Percentiles rank a stretch among this genome's conserved stretches.
These are phyloP conservation scores for Loxodes magnus DNA, from an alignment of 73 alveolate genomes.

Conservation along the genomic window DNA sequence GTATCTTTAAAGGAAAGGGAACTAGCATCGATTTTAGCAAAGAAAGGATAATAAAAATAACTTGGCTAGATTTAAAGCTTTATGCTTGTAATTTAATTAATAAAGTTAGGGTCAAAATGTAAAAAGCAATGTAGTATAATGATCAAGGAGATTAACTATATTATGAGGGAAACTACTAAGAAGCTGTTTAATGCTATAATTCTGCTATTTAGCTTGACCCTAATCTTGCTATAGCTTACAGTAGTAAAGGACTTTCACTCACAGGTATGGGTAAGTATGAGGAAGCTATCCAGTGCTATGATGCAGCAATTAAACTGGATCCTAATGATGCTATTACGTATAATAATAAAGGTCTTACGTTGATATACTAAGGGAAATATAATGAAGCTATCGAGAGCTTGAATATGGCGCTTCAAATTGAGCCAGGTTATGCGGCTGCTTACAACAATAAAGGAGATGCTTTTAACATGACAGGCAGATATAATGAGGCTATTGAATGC, in stretches of 20 bases:
- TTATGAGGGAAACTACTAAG: no score
- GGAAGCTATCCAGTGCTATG: slow-evolving; percentile 6
- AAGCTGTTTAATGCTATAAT: not conserved
- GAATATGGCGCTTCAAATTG: no score
- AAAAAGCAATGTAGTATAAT: no score
- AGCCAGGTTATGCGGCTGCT: not conserved
- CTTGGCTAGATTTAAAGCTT: no score
- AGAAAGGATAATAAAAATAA: no score
- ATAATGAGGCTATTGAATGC: not conserved
- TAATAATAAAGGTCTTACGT: not conserved
- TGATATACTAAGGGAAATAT: not conserved
- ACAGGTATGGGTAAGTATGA: not conserved
- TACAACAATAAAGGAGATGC: not conserved
- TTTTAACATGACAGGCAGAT: not conserved
- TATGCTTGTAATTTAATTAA: no score
- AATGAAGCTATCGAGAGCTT: slow-evolving; percentile 4
- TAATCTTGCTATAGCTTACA: not conserved
- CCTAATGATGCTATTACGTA: not conserved
- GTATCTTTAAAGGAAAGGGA: no score
- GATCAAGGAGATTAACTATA: no score
- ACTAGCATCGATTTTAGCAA: no score
- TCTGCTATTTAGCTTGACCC: slow-evolving; percentile 7
- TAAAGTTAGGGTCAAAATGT: no score
- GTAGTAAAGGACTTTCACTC: not conserved
- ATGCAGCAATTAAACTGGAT: slow-evolving; percentile 2